Evolutionary conservation across 2,329 filamentous ascomycete species (phyloP), one percentile per base, ranked within the genome.

Genomic region (Aureobasidium subglaciale): DNA sequence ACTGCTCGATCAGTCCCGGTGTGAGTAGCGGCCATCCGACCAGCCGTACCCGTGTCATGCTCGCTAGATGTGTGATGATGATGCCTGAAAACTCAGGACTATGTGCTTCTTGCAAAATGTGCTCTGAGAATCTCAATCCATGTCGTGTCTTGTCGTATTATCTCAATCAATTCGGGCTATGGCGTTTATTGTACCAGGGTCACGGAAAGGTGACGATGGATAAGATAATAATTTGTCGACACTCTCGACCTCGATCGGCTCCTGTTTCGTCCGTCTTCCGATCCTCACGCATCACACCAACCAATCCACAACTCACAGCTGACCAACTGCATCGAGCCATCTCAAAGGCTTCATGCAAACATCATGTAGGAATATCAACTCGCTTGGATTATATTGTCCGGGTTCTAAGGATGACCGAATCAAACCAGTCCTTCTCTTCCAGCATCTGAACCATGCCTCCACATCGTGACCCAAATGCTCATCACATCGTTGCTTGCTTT

Each of bases 1-100:
- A 25, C 40, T 41, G 35, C 34, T 41, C 48, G 37, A 25, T 30
- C 11, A 53, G 24, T 40, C 20, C 25, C 38, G 32, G 27, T 41
- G 41, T 56, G 42, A 46, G 35, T 25, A 34, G 41, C 27, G 43
- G 41, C 43, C 54, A 34, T 7, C 32, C 32, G 15, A 29, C 29
- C 34, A 52, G 55, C 48, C 46, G 58, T 35, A 42, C 43, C 16
- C 32, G 48, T 43, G 37, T 54, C 50, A 42, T 54, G n/a, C 18
- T 43, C 25, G 37, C 7, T n/a, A 2, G 20, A 15, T n/a, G 24
- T 18, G 11, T 48, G 16, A 11, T 1, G 8, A 15, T 18, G 3
- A 18, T 2, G n/a, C 16, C 32, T 29, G 10, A 5, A n/a, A 20
- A 3, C 20, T 22, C 4, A 37, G 46, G n/a, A n/a, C n/a, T 27